phyloP scores from a whole-genome alignment of 805 yeast genomes.

The Starmera dryadoides region DNA sequence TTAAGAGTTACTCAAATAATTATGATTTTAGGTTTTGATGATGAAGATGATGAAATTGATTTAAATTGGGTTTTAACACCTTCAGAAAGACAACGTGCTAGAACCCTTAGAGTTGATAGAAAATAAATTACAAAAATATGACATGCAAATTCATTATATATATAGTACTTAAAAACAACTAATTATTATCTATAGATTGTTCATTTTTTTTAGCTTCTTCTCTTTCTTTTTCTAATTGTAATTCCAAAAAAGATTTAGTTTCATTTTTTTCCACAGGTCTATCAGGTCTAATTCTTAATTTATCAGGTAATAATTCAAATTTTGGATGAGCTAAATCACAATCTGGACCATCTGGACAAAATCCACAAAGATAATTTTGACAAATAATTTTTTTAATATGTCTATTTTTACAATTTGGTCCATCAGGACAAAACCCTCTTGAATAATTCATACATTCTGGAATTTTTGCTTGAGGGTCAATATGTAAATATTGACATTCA shows the following conservation, averaged over 20 bases:
- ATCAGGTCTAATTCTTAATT: constrained; percentile 27
- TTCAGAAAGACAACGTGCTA: constrained; percentile 59
- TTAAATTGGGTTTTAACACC: constrained; percentile 74
- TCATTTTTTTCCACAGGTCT: constrained; percentile 14
- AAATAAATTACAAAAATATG: constrained; percentile 3
- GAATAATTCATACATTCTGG: constrained; percentile 83
- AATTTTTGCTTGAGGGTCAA: constrained; percentile 83
- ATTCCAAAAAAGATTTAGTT: constrained; percentile 15
- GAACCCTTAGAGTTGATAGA: constrained; percentile 44
- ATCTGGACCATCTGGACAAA: constrained; percentile 82
- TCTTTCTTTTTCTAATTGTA: constrained; percentile 20
- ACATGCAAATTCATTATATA: too few relatives aligned
- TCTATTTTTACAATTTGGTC: constrained; percentile 76
- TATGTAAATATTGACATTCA: constrained; percentile 88
- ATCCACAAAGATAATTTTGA: constrained; percentile 78
- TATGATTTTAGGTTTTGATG: constrained; percentile 76
- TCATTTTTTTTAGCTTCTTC: constrained; percentile 3
- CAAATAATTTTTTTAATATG: constrained; percentile 76
- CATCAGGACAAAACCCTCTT: constrained; percentile 86
- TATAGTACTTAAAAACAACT: too few relatives aligned
- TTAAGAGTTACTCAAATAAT: constrained; percentile 79
- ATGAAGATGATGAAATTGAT: constrained; percentile 45
- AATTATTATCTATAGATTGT: background rate
- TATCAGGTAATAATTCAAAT: constrained; percentile 45
- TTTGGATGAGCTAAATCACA: constrained; percentile 76